A percentile compares a stretch with the other conserved stretches of the same genome.
Conservation (phyloP, 768 basidiomycete genomes). For the Panellus pusillus region DNA sequence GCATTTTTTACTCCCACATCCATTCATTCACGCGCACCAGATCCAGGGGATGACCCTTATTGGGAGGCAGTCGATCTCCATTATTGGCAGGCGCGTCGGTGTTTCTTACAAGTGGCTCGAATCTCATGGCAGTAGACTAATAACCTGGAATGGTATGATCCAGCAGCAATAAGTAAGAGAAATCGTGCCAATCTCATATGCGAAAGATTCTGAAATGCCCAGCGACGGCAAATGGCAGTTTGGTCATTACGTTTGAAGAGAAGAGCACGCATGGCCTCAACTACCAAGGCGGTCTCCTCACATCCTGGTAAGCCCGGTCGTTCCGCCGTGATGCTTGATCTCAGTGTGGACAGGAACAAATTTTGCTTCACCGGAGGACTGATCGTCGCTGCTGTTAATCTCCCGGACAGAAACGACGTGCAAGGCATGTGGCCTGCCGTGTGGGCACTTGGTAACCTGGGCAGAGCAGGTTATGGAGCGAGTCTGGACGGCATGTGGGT, state of each 20-base stretch:
- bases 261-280: slow-evolving; percentile 44
- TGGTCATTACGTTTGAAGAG: too few relatives aligned
- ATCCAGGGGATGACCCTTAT: slow-evolving; percentile 57
- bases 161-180: slow-evolving; percentile 66
- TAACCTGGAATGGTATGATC: slow-evolving; percentile 85
- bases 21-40: background rate
- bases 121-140: too few relatives aligned
- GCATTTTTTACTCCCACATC: slow-evolving; percentile 77
- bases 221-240: slow-evolving; percentile 36
- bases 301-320: slow-evolving; percentile 26
- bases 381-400: slow-evolving; percentile 60
- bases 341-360: slow-evolving; percentile 23
- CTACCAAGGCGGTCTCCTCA: slow-evolving; percentile 44
- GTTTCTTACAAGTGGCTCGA: too few relatives aligned
- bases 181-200: slow-evolving; percentile 60
- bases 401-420: slow-evolving; percentile 68
- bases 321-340: too few relatives aligned
- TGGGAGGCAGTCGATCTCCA: slow-evolving; percentile 80
- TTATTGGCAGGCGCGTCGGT: slow-evolving; percentile 66
- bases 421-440: slow-evolving; percentile 76
- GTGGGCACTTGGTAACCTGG: slow-evolving; percentile 74
- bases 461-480: slow-evolving; percentile 85
- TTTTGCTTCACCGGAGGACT: slow-evolving; percentile 88
- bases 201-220: slow-evolving; percentile 38
- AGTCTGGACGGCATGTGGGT: slow-evolving; percentile 66